phyloP scores from a whole-genome alignment of 2,329 filamentous ascomycete genomes.

The Zymoseptoria pseudotritici region DNA sequence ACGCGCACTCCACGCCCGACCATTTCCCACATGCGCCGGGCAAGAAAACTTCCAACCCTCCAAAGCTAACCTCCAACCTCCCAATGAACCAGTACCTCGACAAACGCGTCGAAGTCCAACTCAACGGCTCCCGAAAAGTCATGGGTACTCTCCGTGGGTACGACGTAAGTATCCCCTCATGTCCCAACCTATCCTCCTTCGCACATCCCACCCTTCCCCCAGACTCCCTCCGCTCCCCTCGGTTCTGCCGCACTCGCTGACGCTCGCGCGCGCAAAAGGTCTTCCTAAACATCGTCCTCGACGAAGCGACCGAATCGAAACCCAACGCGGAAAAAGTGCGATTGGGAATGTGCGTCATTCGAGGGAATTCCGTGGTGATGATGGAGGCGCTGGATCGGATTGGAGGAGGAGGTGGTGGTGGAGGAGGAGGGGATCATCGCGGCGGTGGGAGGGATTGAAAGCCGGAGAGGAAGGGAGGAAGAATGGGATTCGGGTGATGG shows the following conservation, averaged over 20 bases:
- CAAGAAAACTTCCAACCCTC: not conserved
- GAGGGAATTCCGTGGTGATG: conserved; percentile 98
- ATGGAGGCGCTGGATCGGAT: conserved; percentile 55
- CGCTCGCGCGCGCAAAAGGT: conserved; percentile 52
- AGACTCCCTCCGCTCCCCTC: too few species aligned
- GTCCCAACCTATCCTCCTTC: too few species aligned
- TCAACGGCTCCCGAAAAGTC: conserved; percentile 96
- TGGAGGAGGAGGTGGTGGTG: conserved; percentile 22
- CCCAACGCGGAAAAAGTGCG: conserved; percentile 80
- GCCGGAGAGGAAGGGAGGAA: not conserved
- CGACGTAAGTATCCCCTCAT: too few species aligned
- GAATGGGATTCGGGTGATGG: not conserved
- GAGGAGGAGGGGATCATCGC: conserved; percentile 1
- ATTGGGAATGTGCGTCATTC: conserved; percentile 70
- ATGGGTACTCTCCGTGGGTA: conserved; percentile 91
- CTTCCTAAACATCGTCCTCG: conserved; percentile 95
- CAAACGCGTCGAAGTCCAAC: conserved; percentile 94
- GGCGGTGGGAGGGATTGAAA: conserved; percentile 1
- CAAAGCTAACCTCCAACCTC: not conserved
- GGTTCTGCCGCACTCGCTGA: not conserved
- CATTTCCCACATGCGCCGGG: not conserved
- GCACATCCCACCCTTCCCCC: not conserved
- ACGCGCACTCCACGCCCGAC: not conserved
- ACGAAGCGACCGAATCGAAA: conserved; percentile 95
- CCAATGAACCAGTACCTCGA: conserved; percentile 84